Base-by-base conservation (phyloP, 1,284 basidiomycete species). In the Irpex sp. region DNA sequence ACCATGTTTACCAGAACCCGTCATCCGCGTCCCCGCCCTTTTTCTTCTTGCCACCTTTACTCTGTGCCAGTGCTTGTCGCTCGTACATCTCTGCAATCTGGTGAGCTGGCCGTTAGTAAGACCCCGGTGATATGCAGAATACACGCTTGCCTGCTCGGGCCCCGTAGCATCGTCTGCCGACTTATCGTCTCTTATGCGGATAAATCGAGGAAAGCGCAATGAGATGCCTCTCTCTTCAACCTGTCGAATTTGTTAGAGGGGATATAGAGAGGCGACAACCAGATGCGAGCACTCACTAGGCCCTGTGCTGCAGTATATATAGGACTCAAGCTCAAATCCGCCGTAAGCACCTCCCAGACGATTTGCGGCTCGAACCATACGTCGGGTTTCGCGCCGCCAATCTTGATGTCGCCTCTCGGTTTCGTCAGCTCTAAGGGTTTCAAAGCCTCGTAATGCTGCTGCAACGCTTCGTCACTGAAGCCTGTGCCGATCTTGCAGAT, bases 401-500 rank as follows among this genome's bases (percentile, higher is more conserved):
- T 77, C 75, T 96, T 94, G 70, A 94, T 78, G 74, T 93, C 87
- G 48, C 91, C 87, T 69, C 96, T 81, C 65, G 85, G 80, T 62
- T 88, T 89, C 15, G 77, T 77, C 48, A 83, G 75, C 75, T 97
- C 94, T 44, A 96, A 81, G 3, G 90, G 87, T 69, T 93, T 89
- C 40, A 99, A 84, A 26, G 84, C 81, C n/a, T 89, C 85, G 75
- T 93, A 92, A 72, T 97, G 94, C n/a, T 83, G 76, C 70, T 92
- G 88, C 44, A 99, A 79, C 64, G 86, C 82, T 75, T 98, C 95
- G 70, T 99, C 97, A 60, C 91, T 93, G 79, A 99, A 99, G 0
- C 97, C 97, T 0, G 97, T 99, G 2, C 97, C 97, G 69, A 99
- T 97, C 78, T 99, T 99, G 85, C 97, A 99, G 62, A 97, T 95